A percentile compares a stretch with the other conserved stretches of the same genome.
phyloP scores from a whole-genome alignment of 345 rosid genomes.

The Bruguiera gymnorhiza region DNA sequence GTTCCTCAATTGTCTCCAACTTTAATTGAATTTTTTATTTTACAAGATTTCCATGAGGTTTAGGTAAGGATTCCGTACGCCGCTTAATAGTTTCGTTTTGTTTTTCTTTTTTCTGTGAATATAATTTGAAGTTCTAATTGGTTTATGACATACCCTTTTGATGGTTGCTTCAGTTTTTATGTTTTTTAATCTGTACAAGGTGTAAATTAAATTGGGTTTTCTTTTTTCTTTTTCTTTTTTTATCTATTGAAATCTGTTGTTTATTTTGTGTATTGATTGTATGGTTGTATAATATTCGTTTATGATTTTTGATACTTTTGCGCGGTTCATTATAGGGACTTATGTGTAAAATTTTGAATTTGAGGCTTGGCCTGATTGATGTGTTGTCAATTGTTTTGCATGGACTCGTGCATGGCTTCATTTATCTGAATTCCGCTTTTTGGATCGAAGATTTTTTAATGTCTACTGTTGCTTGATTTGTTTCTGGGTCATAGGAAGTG shows the following conservation, averaged over 20 bases:
- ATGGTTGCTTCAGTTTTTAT: neutral
- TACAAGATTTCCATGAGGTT: constrained; percentile 22
- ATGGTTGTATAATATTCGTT: constrained; percentile 6
- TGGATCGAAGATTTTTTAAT: neutral
- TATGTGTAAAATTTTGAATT: neutral
- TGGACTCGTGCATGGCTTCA: constrained; percentile 3
- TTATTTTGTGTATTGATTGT: constrained; percentile 1
- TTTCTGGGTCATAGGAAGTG: neutral
- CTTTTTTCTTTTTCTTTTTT: neutral
- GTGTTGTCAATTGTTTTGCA: constrained; percentile 2
- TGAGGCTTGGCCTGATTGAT: neutral
- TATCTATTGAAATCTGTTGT: too few relatives aligned
- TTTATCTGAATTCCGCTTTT: neutral
- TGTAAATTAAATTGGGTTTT: constrained; percentile 23
- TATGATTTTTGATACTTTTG: constrained; percentile 16
- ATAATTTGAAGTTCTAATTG: too few relatives aligned
- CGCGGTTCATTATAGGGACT: neutral
- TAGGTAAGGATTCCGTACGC: constrained; percentile 31
- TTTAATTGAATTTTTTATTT: constrained; percentile 3
- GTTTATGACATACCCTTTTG: neutral
- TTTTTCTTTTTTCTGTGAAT: constrained; percentile 5
- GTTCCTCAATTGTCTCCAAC: constrained; percentile 17
- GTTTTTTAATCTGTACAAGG: constrained; percentile 8
- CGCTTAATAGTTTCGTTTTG: constrained; percentile 9
- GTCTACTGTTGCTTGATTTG: neutral